phyloP scores from a whole-genome alignment of 2,329 filamentous ascomycete species.

The Aspergillus carbonarius region DNA sequence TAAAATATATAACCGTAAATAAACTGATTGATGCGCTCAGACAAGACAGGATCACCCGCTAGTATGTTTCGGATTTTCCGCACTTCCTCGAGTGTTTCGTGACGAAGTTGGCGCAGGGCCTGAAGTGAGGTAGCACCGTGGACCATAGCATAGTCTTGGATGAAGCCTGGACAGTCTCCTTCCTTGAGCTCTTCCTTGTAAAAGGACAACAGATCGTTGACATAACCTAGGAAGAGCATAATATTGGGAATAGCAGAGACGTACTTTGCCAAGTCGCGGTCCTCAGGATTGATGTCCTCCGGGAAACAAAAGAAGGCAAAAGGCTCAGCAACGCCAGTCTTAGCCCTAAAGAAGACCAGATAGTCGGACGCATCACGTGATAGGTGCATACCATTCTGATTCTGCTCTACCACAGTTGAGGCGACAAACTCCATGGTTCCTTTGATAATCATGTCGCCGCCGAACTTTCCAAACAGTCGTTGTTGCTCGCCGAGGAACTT shows the following conservation, averaged over 20 bases:
- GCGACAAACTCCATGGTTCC: background rate
- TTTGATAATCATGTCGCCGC: constrained; percentile 6
- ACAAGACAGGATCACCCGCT: background rate
- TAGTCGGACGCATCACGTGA: background rate
- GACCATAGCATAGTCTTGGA: background rate
- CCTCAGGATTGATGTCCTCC: constrained; percentile 3
- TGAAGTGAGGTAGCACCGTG: background rate
- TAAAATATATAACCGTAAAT: constrained; percentile 2
- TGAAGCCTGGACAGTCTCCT: background rate
- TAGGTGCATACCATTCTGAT: background rate
- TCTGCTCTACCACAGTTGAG: background rate
- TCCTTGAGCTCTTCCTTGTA: constrained; percentile 3
- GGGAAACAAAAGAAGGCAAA: constrained; percentile 6
- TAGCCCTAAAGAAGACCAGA: background rate
- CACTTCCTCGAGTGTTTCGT: background rate
- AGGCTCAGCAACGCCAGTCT: constrained; percentile 1
- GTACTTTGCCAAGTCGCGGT: background rate
- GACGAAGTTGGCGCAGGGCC: background rate
- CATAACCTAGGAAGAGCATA: background rate
- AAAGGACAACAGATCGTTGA: constrained; percentile 2
- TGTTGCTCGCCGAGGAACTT: background rate
- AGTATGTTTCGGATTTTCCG: background rate
- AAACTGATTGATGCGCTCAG: background rate
- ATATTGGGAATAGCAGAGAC: background rate
- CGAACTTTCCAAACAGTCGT: background rate